phyloP scores from a whole-genome alignment of 352 stramenopile genomes.

The Globisporangium cederbergense region DNA sequence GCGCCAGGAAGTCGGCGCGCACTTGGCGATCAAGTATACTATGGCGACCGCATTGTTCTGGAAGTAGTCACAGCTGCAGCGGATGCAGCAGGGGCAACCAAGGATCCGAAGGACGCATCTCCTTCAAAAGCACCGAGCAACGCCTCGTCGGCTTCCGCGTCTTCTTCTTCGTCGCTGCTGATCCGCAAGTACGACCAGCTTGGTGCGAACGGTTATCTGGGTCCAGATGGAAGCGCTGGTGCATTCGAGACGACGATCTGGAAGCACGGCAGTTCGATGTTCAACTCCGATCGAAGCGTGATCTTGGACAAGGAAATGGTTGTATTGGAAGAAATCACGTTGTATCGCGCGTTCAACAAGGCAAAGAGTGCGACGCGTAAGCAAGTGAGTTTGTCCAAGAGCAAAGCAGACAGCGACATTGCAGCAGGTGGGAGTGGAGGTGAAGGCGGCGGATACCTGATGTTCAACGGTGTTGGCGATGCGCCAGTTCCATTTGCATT shows the following conservation, averaged over 20 bases:
- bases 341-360: conserved; percentile 78
- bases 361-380: conserved; percentile 30
- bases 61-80: conserved; percentile 36
- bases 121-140: conserved; percentile 15
- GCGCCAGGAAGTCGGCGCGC: conserved; percentile 45
- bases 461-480: conserved; percentile 85
- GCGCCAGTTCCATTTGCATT: conserved; percentile 75
- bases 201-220: conserved; percentile 72
- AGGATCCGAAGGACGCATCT: conserved; percentile 11
- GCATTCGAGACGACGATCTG: conserved; percentile 82
- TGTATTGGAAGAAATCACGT: conserved; percentile 76
- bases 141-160: neutral
- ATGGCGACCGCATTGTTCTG: conserved; percentile 71
- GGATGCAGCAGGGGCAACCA: neutral
- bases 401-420: conserved; percentile 30
- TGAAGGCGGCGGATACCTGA: conserved; percentile 75
- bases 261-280: conserved; percentile 78
- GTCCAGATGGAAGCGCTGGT: conserved; percentile 69
- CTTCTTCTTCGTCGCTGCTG: conserved; percentile 11
- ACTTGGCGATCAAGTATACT: conserved; percentile 69
- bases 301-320: conserved; percentile 79
- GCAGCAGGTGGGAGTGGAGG: conserved; percentile 36
- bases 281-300: conserved; percentile 76
- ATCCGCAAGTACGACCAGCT: conserved; percentile 84
- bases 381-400: conserved; percentile 12